Percentiles rank a stretch among this genome's conserved stretches.
phyloP scores from a whole-genome alignment of 2,329 filamentous ascomycete species.

The Curvularia eragrostidis region DNA sequence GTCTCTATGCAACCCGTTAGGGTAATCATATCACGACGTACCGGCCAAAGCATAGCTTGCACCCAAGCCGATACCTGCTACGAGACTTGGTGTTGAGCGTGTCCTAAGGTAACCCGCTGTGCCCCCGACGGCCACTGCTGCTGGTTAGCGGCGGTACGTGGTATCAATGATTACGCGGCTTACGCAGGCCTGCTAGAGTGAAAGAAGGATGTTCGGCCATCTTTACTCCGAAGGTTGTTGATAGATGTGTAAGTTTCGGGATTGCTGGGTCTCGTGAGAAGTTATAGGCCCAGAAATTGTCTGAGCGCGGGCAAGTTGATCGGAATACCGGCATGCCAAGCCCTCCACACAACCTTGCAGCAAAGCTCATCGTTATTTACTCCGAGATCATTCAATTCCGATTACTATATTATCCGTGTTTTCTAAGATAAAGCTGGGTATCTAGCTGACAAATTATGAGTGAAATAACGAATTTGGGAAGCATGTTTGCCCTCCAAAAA shows the following conservation, averaged over 20 bases:
- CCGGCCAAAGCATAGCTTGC: constrained; percentile 37
- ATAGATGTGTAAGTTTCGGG: background rate
- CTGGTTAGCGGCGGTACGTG: constrained; percentile 6
- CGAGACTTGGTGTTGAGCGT: constrained; percentile 37
- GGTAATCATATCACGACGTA: constrained; percentile 4
- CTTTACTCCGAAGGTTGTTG: background rate
- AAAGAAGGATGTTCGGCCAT: constrained; percentile 44
- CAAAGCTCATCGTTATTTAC: background rate
- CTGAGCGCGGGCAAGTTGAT: background rate
- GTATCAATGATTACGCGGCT: constrained; percentile 3
- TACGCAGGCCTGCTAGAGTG: constrained; percentile 38
- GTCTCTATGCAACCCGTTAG: background rate
- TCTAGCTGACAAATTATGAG: background rate
- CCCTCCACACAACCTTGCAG: constrained; percentile 1
- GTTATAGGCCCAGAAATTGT: background rate
- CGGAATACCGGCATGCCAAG: constrained; percentile 7
- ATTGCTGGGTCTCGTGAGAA: background rate
- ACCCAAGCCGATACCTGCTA: constrained; percentile 37
- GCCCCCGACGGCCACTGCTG: constrained; percentile 34
- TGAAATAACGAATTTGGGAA: background rate
- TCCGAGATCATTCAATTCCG: background rate
- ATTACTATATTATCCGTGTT: background rate
- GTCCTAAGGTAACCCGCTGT: constrained; percentile 39
- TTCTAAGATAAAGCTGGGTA: background rate
- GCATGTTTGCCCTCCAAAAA: background rate